These are phyloP conservation scores for Saitozyma podzolica DNA, from an alignment of 768 basidiomycete genomes.

Conservation along the genomic window DNA sequence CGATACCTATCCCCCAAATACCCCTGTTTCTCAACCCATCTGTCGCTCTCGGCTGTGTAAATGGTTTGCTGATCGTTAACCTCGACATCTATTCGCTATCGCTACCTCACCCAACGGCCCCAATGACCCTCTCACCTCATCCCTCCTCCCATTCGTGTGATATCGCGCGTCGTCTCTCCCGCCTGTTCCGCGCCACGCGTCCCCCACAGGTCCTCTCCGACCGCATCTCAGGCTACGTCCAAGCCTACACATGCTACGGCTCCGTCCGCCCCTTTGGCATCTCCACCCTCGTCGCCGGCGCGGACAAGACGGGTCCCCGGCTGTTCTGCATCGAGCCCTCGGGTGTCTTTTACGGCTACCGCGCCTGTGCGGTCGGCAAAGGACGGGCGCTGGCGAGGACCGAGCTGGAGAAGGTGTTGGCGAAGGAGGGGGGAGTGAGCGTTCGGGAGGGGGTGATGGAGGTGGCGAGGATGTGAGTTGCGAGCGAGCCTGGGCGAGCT, in stretches of 20 bases:
- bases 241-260: constrained; percentile 95
- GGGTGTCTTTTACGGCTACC: constrained; percentile 88
- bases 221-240: constrained; percentile 83
- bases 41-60: too few relatives aligned
- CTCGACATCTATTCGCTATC: too few relatives aligned
- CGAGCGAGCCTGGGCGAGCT: too few relatives aligned
- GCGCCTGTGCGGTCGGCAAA: constrained; percentile 95
- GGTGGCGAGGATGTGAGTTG: constrained; percentile 87
- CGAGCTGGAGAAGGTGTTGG: constrained; percentile 91
- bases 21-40: too few relatives aligned
- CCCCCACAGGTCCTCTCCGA: constrained; percentile 62
- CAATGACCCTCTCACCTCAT: background rate
- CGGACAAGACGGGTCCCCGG: constrained; percentile 82
- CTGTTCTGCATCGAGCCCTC: constrained; percentile 93
- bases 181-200: too few relatives aligned
- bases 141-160: background rate
- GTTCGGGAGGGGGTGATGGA: constrained; percentile 83
- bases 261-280: constrained; percentile 97
- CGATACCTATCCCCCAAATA: too few relatives aligned
- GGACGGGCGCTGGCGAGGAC: constrained; percentile 98
- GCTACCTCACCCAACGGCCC: background rate
- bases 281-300: constrained; percentile 82
- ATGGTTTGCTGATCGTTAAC: too few relatives aligned
- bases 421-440: constrained; percentile 61
- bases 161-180: background rate